Conservation (phyloP, 345 rosid species). For the Citrus reticulata region DNA sequence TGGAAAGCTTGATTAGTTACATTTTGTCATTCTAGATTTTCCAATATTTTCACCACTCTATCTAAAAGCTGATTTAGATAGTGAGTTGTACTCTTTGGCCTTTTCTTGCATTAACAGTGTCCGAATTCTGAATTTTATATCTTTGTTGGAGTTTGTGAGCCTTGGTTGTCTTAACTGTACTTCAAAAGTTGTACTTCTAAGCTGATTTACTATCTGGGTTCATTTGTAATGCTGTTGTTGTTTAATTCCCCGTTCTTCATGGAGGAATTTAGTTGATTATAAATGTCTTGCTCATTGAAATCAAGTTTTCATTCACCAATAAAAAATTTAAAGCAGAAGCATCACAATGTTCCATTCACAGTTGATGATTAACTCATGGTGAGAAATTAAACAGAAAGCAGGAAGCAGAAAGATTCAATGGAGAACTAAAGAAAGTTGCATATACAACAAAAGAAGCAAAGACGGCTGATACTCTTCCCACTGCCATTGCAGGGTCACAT, state of each 20-base stretch:
- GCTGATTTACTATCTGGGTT: neutral
- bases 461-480: slow-evolving; percentile 16
- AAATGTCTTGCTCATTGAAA: too few relatives aligned
- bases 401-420: slow-evolving; percentile 2
- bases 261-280: too few relatives aligned
- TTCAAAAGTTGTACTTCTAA: too few relatives aligned
- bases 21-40: slow-evolving; percentile 9
- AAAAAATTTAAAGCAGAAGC: neutral
- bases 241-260: too few relatives aligned
- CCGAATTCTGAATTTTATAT: too few relatives aligned
- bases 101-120: neutral
- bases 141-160: neutral
- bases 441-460: neutral
- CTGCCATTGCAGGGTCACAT: slow-evolving; percentile 34
- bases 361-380: too few relatives aligned
- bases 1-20: slow-evolving; percentile 8
- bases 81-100: neutral
- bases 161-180: too few relatives aligned
- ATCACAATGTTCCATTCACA: neutral
- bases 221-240: too few relatives aligned
- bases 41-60: neutral
- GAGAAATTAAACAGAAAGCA: neutral
- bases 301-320: too few relatives aligned
- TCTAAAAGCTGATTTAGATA: too few relatives aligned
- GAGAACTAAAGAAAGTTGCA: neutral